Evolutionary conservation across 306 rosid species (phyloP), one percentile per base, ranked within the genome.

Genomic region (Prunus mume): DNA sequence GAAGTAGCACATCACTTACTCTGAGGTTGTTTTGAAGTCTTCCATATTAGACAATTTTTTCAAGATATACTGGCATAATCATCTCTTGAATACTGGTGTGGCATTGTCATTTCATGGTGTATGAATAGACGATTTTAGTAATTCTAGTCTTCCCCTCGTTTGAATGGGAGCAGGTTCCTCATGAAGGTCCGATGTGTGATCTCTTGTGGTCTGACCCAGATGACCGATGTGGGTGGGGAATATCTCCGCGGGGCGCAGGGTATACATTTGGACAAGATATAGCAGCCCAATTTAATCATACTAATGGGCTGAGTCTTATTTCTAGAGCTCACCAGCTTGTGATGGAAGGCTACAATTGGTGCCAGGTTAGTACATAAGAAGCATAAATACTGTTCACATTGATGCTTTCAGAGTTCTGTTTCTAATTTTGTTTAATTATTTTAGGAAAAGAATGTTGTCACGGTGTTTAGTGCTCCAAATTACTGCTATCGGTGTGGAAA

Each of bases 261-360:
- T 87, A 87, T 74, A 79, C 86, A 52, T 84, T 87, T 77, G 88
- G 88, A 15, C 90, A 87, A 54, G 88, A 84, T 25, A 87, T 85
- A 61, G 88, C 88, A 9, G 75, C 86, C 15, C 83, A 88, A 66
- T 88, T 85, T 69, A 85, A 85, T 83, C 89, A 83, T 78, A 88
- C 81, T 28, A 83, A 88, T 50, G 89, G 85, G 70, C 89, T 88
- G 47, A 70, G 80, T 57, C 89, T 85, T 70, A 85, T 88, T 47
- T 88, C 91, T 43, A 81, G 89, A 81, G 91, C 89, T 22, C 88
- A 83, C 82, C 89, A 88, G 73, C 91, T 85, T 77, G 86, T 83
- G 46, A 85, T 88, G 91, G 91, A 88, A 71, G 91, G 89, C 50
- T 85, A 81, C 78, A 88, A 85, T 69, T 88, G 85, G 88, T 78